Evolutionary conservation across 139 green algal genomes (phyloP), one percentile per base, ranked within the genome.

Genomic region (Coelastrella sp.): DNA sequence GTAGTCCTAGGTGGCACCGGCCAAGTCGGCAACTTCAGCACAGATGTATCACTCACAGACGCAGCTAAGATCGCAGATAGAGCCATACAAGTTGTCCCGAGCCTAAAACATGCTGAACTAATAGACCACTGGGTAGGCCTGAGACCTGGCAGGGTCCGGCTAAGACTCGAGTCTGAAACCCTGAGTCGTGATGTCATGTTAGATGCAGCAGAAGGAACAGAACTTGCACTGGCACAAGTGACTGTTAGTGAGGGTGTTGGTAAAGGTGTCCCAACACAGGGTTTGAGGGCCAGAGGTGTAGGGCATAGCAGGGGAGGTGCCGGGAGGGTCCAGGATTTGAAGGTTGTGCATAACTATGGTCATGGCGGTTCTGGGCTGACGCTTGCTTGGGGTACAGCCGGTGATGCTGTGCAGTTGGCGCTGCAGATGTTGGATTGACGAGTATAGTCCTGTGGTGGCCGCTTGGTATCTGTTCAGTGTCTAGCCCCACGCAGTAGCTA

Each of bases 341-440:
- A 80, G 32, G 90, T 97, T 6, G 90, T 97, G 7, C 95, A 97
- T 91, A 96, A 96, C 87, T 98, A 98, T 74, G 96, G 95, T 3
- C 96, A 98, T 88, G 96, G 96, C 4, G 96, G 96, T 3, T 90
- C 92, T 5, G 96, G 96, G 5, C 85, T 98, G 20, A 97, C 96
- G 5, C 92, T 98, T 7, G 92, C 90, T 0, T 98, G 95, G 95
- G 96, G 96, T 2, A 96, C 93, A 59, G 96, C 95, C 5, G 92
- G 83, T 7, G 95, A 97, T 54, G 92, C 92, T 5, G 90, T 95
- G 54, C 5, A 79, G 58, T 84, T 96, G 65, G 83, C 96, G 54
- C 10, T 92, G 81, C 7, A 87, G 60, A 76, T 76, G 20, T 75
- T 94, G 73, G 22, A 76, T 7, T 76, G 68, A 76, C 22, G 68